These are phyloP conservation scores for Pugionium cornutum DNA, from an alignment of 345 rosid species.

Conservation along the genomic window DNA sequence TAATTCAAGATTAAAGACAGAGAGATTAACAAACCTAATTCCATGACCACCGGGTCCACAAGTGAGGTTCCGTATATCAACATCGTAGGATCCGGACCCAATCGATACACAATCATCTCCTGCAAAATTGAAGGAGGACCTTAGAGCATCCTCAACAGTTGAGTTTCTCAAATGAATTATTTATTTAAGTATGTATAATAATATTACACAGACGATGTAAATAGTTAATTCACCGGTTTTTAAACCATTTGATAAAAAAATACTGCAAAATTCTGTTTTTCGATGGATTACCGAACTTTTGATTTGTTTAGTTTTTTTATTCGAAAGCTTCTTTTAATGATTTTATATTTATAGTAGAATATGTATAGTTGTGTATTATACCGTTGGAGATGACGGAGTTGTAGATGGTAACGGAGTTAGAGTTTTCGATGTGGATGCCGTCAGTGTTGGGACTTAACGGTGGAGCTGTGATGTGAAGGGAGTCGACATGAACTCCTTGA, in stretches of 20 bases:
- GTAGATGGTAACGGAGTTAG: constrained; percentile 61
- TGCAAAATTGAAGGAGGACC: constrained; percentile 33
- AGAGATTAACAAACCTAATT: constrained; percentile 58
- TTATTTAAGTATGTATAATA: background rate
- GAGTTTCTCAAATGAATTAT: too few species aligned
- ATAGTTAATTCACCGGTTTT: background rate
- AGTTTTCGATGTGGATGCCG: constrained; percentile 79
- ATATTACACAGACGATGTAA: background rate
- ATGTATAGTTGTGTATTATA: constrained; percentile 22
- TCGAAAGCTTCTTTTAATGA: background rate
- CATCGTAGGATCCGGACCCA: constrained; percentile 78
- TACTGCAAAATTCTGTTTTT: background rate
- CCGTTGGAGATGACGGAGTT: constrained; percentile 84
- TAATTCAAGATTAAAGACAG: background rate
- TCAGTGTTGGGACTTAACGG: constrained; percentile 86
- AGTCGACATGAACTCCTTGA: constrained; percentile 46
- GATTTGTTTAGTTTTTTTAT: background rate
- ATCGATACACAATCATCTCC: constrained; percentile 98
- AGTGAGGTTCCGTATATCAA: constrained; percentile 84
- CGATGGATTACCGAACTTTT: background rate
- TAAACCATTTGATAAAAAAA: background rate
- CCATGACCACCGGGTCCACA: constrained; percentile 98
- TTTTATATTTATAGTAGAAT: too few species aligned
- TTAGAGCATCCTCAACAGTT: background rate
- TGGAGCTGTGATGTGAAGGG: constrained; percentile 73